Conservation (phyloP, 2,329 filamentous ascomycete species). For the Zopfia rhizophila region DNA sequence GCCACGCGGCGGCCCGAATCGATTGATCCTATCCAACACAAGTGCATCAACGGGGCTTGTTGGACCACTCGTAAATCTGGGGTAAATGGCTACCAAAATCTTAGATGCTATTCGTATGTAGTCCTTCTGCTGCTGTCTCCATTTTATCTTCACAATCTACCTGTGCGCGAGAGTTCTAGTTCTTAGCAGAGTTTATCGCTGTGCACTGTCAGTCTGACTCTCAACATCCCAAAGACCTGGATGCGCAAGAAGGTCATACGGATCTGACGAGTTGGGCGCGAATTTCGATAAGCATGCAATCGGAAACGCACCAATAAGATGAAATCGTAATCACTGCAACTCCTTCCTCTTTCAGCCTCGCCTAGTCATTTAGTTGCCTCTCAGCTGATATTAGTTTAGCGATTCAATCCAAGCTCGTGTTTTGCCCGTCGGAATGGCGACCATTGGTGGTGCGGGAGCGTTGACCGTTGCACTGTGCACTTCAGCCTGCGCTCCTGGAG, state of each 20-base stretch:
- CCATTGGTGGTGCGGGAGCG: conserved; percentile 15
- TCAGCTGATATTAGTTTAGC: conserved; percentile 26
- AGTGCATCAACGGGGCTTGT: conserved; percentile 10
- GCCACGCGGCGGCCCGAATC: conserved; percentile 25
- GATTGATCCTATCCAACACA: conserved; percentile 28
- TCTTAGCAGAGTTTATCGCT: too few species aligned
- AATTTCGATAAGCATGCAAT: too few species aligned
- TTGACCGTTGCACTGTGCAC: conserved; percentile 31
- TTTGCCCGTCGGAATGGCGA: conserved; percentile 17
- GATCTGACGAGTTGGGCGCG: too few species aligned
- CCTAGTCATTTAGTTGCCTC: conserved; percentile 4
- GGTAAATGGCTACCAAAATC: conserved; percentile 25
- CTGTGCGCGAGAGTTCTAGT: too few species aligned
- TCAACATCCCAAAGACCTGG: too few species aligned
- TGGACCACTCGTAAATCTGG: conserved; percentile 25
- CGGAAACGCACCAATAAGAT: conserved; percentile 10
- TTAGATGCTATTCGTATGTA: conserved; percentile 32
- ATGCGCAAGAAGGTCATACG: too few species aligned
- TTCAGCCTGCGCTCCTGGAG: conserved; percentile 23
- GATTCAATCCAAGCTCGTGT: conserved; percentile 19
- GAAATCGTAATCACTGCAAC: conserved; percentile 1
- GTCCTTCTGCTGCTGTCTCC: neutral
- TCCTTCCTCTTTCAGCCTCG: conserved; percentile 11
- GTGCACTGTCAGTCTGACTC: too few species aligned
- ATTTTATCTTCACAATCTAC: too few species aligned